phyloP scores from a whole-genome alignment of 352 stramenopile species.

The Phytophthora fragariaefolia region DNA sequence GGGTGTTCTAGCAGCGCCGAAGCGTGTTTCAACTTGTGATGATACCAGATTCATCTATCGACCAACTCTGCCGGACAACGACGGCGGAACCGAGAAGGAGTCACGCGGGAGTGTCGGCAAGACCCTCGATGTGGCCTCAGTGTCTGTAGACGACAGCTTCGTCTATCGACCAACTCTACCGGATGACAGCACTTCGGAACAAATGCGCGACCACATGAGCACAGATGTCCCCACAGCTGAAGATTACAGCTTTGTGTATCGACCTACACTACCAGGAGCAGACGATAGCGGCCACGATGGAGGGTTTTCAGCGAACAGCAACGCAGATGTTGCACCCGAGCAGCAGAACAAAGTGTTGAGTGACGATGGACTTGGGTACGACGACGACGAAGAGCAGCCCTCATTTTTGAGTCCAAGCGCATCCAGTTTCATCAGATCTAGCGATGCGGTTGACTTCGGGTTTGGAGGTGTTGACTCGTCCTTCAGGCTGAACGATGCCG shows the following conservation, averaged over 20 bases:
- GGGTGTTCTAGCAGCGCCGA: too few species aligned
- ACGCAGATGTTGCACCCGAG: not conserved
- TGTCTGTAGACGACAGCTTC: constrained; percentile 5
- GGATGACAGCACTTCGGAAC: not conserved
- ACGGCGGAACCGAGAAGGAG: not conserved
- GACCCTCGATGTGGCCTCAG: too few species aligned
- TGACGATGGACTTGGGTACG: not conserved
- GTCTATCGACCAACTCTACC: constrained; percentile 9
- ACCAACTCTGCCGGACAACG: constrained; percentile 11
- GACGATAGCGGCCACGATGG: not conserved
- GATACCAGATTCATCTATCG: constrained; percentile 8
- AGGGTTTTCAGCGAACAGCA: not conserved
- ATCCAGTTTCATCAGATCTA: constrained; percentile 28
- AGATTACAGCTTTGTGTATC: too few species aligned
- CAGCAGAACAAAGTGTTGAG: not conserved
- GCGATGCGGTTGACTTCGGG: constrained; percentile 11
- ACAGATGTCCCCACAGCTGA: not conserved
- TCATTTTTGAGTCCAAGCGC: constrained; percentile 22
- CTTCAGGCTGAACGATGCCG: constrained; percentile 15
- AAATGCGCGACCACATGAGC: not conserved
- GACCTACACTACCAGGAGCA: not conserved
- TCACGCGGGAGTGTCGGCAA: too few species aligned
- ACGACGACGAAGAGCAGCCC: not conserved
- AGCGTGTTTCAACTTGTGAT: too few species aligned
- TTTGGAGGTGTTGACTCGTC: constrained; percentile 26